These are phyloP conservation scores for Sporothrix euskadiensis DNA, from an alignment of 2,329 filamentous ascomycete genomes.

Conservation along the genomic window DNA sequence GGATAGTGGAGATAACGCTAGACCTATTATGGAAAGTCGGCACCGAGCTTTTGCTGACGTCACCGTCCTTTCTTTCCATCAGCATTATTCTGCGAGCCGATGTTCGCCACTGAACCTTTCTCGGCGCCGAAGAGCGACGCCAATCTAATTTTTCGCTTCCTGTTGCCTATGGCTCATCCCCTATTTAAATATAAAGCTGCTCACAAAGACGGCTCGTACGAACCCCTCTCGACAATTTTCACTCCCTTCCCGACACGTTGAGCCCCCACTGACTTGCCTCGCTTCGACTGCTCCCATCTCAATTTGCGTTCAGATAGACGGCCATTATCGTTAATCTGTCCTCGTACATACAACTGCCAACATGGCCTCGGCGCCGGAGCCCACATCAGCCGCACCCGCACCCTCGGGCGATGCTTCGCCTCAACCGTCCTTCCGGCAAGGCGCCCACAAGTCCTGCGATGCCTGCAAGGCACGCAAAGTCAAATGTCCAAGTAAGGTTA, in stretches of 20 bases:
- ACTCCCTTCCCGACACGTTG: not conserved
- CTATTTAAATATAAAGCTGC: not conserved
- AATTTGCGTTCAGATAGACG: not conserved
- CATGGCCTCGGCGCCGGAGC: constrained; percentile 12
- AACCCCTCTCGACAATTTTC: not conserved
- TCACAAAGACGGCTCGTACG: not conserved
- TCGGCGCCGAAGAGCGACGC: not conserved
- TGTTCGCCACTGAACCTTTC: not conserved
- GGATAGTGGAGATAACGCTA: not conserved
- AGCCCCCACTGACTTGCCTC: not conserved
- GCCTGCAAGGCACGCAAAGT: constrained; percentile 46
- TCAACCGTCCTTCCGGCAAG: constrained; percentile 21
- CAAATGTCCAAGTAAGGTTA: constrained; percentile 41
- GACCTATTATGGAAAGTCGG: not conserved
- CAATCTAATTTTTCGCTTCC: not conserved
- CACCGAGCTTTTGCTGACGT: not conserved
- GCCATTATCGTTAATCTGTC: not conserved
- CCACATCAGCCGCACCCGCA: not conserved
- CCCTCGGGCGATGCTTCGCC: not conserved
- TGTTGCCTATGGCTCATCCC: not conserved
- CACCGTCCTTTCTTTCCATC: not conserved
- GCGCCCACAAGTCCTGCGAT: constrained; percentile 42
- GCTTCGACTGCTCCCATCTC: not conserved
- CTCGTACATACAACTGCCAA: not conserved
- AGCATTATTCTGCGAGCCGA: not conserved